Evolutionary conservation across 441 rosid species (phyloP).

Genomic region (Eutrema salsugineum): DNA sequence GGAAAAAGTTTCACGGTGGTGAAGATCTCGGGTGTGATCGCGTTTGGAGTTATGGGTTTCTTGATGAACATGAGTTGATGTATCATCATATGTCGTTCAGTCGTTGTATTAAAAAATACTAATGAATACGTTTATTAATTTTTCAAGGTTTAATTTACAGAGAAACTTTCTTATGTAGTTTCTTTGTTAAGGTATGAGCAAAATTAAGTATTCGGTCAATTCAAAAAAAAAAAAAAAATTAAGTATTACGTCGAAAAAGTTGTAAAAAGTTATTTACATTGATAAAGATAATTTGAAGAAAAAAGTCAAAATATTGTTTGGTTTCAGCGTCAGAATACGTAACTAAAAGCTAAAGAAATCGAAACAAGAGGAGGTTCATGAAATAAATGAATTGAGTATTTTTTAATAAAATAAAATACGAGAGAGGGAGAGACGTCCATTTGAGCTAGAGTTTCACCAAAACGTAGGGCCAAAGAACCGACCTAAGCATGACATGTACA

Average conservation of each 20-base stretch:
- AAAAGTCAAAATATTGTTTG: not conserved
- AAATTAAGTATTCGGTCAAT: too few species aligned
- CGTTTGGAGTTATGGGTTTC: conserved; percentile 41
- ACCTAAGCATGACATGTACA: not conserved
- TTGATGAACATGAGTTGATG: conserved; percentile 11
- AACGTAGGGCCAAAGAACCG: not conserved
- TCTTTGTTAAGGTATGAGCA: too few species aligned
- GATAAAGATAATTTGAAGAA: not conserved
- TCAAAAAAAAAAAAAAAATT: too few species aligned
- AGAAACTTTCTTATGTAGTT: too few species aligned
- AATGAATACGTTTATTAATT: too few species aligned
- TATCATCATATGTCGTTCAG: not conserved
- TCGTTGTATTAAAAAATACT: too few species aligned
- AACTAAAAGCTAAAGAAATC: not conserved
- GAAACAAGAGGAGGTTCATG: not conserved
- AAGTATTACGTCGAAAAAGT: not conserved
- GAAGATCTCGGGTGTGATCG: conserved; percentile 29
- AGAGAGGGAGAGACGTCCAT: not conserved
- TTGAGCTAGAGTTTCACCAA: too few species aligned
- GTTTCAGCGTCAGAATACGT: not conserved
- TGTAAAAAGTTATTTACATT: not conserved
- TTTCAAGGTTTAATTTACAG: too few species aligned
- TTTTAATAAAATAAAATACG: not conserved
- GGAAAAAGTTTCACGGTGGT: not conserved
- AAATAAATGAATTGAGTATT: not conserved